Percentiles rank a stretch among this genome's conserved stretches.
Evolutionary conservation across 2,329 filamentous ascomycete species (phyloP).

Genomic region (Epichloe typhina): DNA sequence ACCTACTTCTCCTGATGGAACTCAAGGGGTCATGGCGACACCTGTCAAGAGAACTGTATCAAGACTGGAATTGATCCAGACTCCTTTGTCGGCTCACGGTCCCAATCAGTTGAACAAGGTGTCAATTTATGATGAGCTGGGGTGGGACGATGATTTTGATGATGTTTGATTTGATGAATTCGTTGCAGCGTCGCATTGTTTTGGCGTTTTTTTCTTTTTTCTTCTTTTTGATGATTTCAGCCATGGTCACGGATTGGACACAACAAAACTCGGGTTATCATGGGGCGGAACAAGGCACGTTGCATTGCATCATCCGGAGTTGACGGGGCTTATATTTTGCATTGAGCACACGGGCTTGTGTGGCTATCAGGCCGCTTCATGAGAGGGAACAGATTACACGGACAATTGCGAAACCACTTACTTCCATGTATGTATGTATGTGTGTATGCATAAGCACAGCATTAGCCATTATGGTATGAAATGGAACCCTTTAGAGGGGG

Average conservation of each 20-base stretch:
- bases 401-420: background rate
- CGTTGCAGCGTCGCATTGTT: conserved; percentile 1
- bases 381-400: background rate
- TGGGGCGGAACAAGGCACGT: background rate
- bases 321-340: background rate
- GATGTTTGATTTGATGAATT: conserved; percentile 23
- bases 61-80: conserved; percentile 7
- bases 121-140: conserved; percentile 41
- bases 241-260: background rate
- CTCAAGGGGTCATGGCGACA: conserved; percentile 22
- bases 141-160: conserved; percentile 46
- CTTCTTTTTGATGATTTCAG: background rate
- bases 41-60: conserved; percentile 23
- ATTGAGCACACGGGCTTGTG: background rate
- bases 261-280: background rate
- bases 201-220: conserved; percentile 2
- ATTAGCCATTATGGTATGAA: background rate
- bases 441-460: background rate
- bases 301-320: background rate
- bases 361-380: background rate
- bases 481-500: no score
- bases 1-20: conserved; percentile 6
- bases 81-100: conserved; percentile 8
- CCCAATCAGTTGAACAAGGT: conserved; percentile 14
- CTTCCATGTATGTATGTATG: background rate